Evolutionary conservation across 305 asterid species (phyloP).

Genomic region (Solanum aculeatissimum): DNA sequence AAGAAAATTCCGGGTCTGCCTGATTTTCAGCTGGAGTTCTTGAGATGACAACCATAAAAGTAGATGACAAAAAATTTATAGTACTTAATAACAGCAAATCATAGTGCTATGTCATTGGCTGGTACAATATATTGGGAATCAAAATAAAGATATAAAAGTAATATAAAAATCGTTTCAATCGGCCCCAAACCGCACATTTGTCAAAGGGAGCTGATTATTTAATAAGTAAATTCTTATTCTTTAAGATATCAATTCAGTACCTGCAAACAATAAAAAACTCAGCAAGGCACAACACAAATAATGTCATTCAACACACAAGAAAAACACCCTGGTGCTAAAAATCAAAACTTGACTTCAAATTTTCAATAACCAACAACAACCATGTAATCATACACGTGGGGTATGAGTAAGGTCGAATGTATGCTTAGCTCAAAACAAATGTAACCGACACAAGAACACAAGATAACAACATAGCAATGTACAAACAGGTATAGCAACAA

Average conservation of each 20-base stretch:
- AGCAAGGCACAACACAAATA: not conserved
- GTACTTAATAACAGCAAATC: not conserved
- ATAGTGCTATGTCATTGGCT: not conserved
- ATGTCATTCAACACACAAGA: not conserved
- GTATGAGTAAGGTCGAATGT: too few species aligned
- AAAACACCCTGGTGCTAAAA: not conserved
- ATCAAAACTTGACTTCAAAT: not conserved
- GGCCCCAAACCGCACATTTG: not conserved
- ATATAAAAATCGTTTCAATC: too few species aligned
- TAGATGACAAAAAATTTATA: not conserved
- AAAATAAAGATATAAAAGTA: too few species aligned
- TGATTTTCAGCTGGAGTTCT: not conserved
- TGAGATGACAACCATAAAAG: not conserved
- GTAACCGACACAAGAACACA: too few species aligned
- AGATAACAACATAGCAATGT: too few species aligned
- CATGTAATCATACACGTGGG: too few species aligned
- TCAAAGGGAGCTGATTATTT: not conserved
- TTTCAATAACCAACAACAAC: not conserved
- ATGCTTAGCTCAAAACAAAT: too few species aligned
- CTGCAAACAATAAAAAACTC: not conserved
- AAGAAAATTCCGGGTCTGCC: not conserved
- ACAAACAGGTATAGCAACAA: too few species aligned
- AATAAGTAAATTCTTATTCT: not conserved
- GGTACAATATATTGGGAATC: too few species aligned
- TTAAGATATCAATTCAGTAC: not conserved